Evolutionary conservation across 805 yeast species (phyloP).

Genomic region (Teunomyces barrocoloradensis): DNA sequence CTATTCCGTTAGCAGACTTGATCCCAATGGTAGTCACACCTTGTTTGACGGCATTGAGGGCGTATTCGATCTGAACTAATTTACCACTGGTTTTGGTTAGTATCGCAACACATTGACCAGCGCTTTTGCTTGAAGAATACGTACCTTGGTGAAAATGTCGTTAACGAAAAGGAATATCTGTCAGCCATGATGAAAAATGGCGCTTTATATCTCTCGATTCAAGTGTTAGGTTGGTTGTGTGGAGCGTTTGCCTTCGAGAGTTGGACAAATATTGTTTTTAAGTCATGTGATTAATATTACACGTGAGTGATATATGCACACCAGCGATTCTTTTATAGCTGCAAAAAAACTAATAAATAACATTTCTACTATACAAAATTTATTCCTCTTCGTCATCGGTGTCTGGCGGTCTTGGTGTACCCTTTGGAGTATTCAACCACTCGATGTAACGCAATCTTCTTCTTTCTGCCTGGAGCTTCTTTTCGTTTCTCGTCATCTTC

Average conservation of each 20-base stretch:
- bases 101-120: slow-evolving; percentile 3
- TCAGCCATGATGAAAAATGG: slow-evolving; percentile 75
- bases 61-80: slow-evolving; percentile 96
- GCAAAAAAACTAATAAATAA: not conserved
- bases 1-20: slow-evolving; percentile 90
- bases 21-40: slow-evolving; percentile 97
- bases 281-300: not conserved
- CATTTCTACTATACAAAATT: not conserved
- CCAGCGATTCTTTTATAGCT: not conserved
- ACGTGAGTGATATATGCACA: not conserved
- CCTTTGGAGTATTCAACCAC: slow-evolving; percentile 96
- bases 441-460: slow-evolving; percentile 91
- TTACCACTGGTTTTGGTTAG: slow-evolving; percentile 67
- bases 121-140: slow-evolving; percentile 21
- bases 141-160: slow-evolving; percentile 95
- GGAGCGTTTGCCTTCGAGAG: slow-evolving; percentile 11
- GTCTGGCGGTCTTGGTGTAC: slow-evolving; percentile 92
- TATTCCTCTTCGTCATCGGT: slow-evolving; percentile 84
- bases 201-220: not conserved
- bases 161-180: slow-evolving; percentile 94
- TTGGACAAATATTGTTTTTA: not conserved
- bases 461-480: slow-evolving; percentile 87
- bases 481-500: slow-evolving; percentile 96
- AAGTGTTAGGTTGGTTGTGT: slow-evolving; percentile 1
- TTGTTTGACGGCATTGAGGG: slow-evolving; percentile 94